Base-by-base conservation (phyloP, 1,284 basidiomycete species). In the Leccinum fallax region DNA sequence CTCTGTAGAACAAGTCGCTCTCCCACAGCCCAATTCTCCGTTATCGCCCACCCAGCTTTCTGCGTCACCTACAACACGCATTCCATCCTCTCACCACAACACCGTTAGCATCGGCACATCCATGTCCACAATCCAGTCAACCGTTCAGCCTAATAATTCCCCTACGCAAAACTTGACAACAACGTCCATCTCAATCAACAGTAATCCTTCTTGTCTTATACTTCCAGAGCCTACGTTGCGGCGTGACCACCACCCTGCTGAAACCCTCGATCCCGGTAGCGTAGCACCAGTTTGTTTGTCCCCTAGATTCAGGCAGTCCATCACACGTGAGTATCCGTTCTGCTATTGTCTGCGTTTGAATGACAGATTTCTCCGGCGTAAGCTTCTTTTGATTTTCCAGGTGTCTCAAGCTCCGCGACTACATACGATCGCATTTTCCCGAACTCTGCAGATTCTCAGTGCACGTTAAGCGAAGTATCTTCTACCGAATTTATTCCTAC, bases 381-480 rank as follows among this genome's bases (percentile, higher is more conserved):
- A 73, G 71, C 67, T 19, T 75, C 74, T 26, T 68, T 73, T 63
- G 73, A 65, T 49, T 69, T 62, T 61, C 61, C 69, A 46, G 62
- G 57, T 61, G 51, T 65, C 38, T 60, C 60, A 24, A 51, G 11
- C 26, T 38, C 61, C 28, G 53, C 61, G 34, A 62, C 63, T 30
- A 26, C 61, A n/a, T 59, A 57, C 32, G 63, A 67, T 28, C 60
- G 15, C 40, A 32, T 57, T 58, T 24, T 48, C 21, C 46, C 54
- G 7, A 62, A 63, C 32, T 55, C 59, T 10, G 24, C 53, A 46
- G 61, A 72, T n/a, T 65, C 67, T 24, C 53, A 62, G 32, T 61
- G 32, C 58, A 57, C 61, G 15, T 53, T 63, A 51, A 60, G 55
- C 28, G 51, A 66, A 7, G 34, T 57, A 28, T 58, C 65, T 8